Evolutionary conservation across 2,329 filamentous ascomycete species (phyloP).

Genomic region (Leptographium procerum): DNA sequence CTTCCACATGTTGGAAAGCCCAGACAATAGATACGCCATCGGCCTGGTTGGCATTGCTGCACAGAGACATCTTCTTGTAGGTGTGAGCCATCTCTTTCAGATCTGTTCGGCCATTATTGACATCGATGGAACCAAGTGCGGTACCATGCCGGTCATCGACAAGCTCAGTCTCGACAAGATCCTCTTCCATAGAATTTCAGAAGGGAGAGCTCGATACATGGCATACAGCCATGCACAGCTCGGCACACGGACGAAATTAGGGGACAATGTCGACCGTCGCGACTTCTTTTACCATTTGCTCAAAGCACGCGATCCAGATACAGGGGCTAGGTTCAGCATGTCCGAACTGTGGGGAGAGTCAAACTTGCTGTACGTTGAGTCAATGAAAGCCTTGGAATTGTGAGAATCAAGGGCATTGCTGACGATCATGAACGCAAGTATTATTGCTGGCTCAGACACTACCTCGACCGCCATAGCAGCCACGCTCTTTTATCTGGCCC

Average conservation of each 20-base stretch:
- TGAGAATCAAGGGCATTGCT: not conserved
- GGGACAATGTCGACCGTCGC: slow-evolving; percentile 53
- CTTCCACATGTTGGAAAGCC: slow-evolving; percentile 48
- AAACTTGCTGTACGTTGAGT: slow-evolving; percentile 42
- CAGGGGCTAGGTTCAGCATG: slow-evolving; percentile 52
- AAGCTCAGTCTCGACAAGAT: slow-evolving; percentile 55
- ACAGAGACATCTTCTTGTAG: slow-evolving; percentile 56
- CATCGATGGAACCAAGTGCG: slow-evolving; percentile 38
- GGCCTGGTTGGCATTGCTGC: slow-evolving; percentile 57
- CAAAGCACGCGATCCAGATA: slow-evolving; percentile 60
- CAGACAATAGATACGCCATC: slow-evolving; percentile 54
- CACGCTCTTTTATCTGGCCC: slow-evolving; percentile 51
- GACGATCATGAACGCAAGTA: slow-evolving; percentile 23
- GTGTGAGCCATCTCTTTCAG: slow-evolving; percentile 16
- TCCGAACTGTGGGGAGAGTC: slow-evolving; percentile 61
- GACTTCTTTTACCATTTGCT: slow-evolving; percentile 70
- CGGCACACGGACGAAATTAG: slow-evolving; percentile 53
- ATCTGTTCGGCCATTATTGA: not conserved
- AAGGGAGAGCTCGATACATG: slow-evolving; percentile 58
- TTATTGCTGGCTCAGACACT: slow-evolving; percentile 62
- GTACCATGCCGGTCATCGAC: slow-evolving; percentile 59
- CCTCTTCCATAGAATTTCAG: slow-evolving; percentile 55
- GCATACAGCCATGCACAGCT: slow-evolving; percentile 58
- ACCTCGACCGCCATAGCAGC: slow-evolving; percentile 57
- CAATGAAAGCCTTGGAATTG: not conserved